phyloP scores from a whole-genome alignment of 768 basidiomycete genomes.

The Cystofilobasidium ferigula region DNA sequence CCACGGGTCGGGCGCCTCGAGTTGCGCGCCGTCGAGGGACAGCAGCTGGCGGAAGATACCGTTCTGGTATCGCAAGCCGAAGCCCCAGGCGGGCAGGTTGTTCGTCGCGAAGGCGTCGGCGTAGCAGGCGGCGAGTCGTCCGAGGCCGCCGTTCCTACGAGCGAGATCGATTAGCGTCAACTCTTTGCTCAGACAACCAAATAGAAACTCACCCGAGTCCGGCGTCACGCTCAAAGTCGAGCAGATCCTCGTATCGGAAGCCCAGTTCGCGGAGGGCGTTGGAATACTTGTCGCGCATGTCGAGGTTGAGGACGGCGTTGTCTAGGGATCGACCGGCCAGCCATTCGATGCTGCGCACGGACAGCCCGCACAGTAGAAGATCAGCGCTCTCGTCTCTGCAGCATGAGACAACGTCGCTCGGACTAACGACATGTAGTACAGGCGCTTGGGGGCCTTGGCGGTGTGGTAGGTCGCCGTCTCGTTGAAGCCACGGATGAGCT shows the following conservation, averaged over 20 bases:
- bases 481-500: constrained; percentile 68
- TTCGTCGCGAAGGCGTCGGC: constrained; percentile 75
- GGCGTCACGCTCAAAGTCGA: constrained; percentile 78
- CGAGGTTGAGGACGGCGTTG: constrained; percentile 76
- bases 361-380: too few relatives aligned
- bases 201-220: constrained; percentile 51
- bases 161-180: neutral
- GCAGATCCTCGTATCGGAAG: constrained; percentile 43
- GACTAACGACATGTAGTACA: too few relatives aligned
- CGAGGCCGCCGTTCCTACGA: constrained; percentile 49
- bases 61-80: constrained; percentile 78
- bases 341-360: too few relatives aligned
- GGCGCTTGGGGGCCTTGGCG: constrained; percentile 1
- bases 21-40: constrained; percentile 38
- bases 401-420: too few relatives aligned
- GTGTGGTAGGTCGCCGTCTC: constrained; percentile 51
- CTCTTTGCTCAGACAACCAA: neutral
- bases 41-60: constrained; percentile 59
- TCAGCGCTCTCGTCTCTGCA: too few relatives aligned
- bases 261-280: constrained; percentile 65
- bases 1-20: constrained; percentile 60
- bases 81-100: constrained; percentile 90
- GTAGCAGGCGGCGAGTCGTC: constrained; percentile 93
- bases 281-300: constrained; percentile 62
- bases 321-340: constrained; percentile 42